Evolutionary conservation across 345 rosid genomes (phyloP).

Genomic region (Streptanthus diversifolius): DNA sequence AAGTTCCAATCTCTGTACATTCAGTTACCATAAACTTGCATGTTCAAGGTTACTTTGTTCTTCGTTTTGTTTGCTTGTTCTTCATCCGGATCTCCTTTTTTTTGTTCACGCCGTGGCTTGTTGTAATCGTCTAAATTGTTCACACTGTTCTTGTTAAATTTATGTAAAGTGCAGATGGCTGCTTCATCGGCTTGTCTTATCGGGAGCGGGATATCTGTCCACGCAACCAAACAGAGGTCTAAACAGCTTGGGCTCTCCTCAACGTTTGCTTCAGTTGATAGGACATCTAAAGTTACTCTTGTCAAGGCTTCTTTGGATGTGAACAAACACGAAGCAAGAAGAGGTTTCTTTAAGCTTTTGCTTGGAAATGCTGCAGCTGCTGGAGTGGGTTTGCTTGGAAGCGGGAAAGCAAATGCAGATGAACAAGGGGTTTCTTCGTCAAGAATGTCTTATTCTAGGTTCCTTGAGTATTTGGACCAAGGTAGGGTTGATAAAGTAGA

Average conservation of each 20-base stretch:
- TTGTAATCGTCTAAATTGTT: background rate
- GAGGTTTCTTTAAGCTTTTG: constrained; percentile 62
- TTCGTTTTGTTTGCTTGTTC: background rate
- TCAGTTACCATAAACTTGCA: background rate
- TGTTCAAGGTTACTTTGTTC: background rate
- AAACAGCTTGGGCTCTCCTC: constrained; percentile 39
- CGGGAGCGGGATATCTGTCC: constrained; percentile 47
- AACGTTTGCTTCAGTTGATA: constrained; percentile 31
- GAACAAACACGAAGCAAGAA: constrained; percentile 57
- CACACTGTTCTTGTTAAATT: background rate
- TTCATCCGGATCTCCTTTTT: constrained; percentile 9
- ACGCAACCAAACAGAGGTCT: constrained; percentile 30
- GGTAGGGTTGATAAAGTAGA: constrained; percentile 83
- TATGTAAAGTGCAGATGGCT: constrained; percentile 47
- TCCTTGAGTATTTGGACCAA: constrained; percentile 86
- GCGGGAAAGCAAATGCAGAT: constrained; percentile 71
- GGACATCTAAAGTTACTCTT: constrained; percentile 35
- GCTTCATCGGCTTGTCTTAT: constrained; percentile 63
- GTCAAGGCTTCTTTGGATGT: constrained; percentile 54
- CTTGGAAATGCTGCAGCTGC: constrained; percentile 56
- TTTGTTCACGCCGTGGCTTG: background rate
- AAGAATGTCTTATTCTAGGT: constrained; percentile 96
- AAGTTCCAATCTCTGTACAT: background rate
- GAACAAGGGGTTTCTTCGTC: constrained; percentile 96
- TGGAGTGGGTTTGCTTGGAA: constrained; percentile 58